A percentile compares a stretch with the other conserved stretches of the same genome.
These are phyloP conservation scores for Nissolia schottii DNA, from an alignment of 306 rosid genomes.

Conservation along the genomic window DNA sequence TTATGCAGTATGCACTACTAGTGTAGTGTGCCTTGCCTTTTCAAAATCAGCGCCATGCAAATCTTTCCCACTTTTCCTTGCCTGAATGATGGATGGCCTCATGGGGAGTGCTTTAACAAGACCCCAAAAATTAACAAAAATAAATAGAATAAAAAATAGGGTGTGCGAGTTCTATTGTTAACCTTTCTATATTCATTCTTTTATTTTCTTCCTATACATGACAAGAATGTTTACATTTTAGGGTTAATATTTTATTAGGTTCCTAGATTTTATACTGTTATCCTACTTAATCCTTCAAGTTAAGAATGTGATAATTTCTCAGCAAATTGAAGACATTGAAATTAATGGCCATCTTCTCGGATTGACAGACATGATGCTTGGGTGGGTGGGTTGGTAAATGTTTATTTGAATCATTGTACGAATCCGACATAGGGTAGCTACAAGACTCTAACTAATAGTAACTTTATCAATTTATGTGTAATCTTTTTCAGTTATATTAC, in stretches of 20 bases:
- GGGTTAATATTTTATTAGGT: too few species aligned
- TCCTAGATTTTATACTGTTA: too few species aligned
- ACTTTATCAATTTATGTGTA: not conserved
- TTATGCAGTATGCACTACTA: not conserved
- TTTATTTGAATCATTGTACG: not conserved
- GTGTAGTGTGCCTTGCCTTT: conserved; percentile 1
- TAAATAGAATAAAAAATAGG: not conserved
- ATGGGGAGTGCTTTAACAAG: not conserved
- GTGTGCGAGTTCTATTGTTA: not conserved
- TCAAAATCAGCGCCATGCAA: not conserved
- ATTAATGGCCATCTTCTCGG: too few species aligned
- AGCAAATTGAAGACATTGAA: too few species aligned
- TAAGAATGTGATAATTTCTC: too few species aligned
- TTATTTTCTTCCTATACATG: too few species aligned
- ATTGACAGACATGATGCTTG: not conserved
- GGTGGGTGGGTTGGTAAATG: not conserved
- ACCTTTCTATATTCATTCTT: not conserved
- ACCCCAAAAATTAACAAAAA: too few species aligned
- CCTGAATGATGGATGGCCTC: not conserved
- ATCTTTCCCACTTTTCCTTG: not conserved
- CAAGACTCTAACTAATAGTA: not conserved
- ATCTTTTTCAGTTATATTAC: too few species aligned
- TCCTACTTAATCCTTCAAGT: too few species aligned
- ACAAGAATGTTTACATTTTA: too few species aligned
- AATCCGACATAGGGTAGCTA: not conserved